Base-by-base conservation (phyloP, 176 grass and related monocot genomes). In the Musa troglodytarum region DNA sequence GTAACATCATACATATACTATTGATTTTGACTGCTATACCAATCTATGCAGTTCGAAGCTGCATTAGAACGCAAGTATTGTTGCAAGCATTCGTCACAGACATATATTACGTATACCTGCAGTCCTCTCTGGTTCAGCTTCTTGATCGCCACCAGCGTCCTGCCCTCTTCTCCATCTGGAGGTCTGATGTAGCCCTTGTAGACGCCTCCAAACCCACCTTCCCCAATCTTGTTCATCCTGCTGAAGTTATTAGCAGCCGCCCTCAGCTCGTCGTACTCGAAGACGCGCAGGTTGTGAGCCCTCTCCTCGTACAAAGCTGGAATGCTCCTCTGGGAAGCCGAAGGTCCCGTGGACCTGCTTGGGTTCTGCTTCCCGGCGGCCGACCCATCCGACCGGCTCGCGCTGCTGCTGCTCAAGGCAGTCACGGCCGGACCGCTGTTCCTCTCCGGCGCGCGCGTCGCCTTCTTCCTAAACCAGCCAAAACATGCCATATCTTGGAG, bases 131-230 rank as follows among this genome's bases (percentile, higher is more conserved):
- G 85, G 62, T 90, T 96, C 83, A 96, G 93, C 65, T 81, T 82
- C 88, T 96, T 96, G 78, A 96, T 87, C 14, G 93, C 93, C 76
- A 96, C 87, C 7, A 82, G 69, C 63, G 82, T 76, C 6, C 76
- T 80, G 8, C 64, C 82, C 8, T 76, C 83, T n/a, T 4, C 71
- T 70, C 49, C 73, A 24, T 54, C 70, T 23, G 74, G 83, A 76
- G 85, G 77, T 51, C 71, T 77, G 79, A 96, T 82, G 84, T 88
- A 88, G 68, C 85, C 93, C 73, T 88, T 91, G 75, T 86, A 96
- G 73, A 96, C 93, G 80, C 68, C 84, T 52, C 93, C 93, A 69
- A 96, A 96, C 9, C 89, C 89, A 21, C 93, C 93, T 86, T 96
- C 81, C 57, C 93, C 93, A 78, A 92, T 63, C 84, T 96, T 96